Conservation (phyloP, 2,329 filamentous ascomycete species). For the Pseudocercospora cruenta region DNA sequence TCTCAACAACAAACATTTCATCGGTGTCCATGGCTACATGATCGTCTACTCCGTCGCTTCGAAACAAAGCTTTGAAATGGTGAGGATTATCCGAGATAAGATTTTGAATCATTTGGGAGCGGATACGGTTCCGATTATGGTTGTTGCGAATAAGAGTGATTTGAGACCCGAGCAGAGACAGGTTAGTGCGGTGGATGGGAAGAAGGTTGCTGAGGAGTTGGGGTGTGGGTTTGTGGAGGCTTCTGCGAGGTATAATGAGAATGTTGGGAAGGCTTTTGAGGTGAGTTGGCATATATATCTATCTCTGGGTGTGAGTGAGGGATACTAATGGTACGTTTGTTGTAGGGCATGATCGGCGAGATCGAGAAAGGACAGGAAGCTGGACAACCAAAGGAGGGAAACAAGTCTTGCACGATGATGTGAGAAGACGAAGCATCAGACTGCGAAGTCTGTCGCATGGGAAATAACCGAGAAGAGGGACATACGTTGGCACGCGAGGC, state of each 20-base stretch:
- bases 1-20: constrained; percentile 97
- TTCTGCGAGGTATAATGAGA: constrained; percentile 90
- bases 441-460: not conserved
- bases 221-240: constrained; percentile 94
- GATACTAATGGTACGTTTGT: not conserved
- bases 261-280: constrained; percentile 90
- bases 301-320: no score
- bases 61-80: constrained; percentile 95
- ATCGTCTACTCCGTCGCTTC: constrained; percentile 97
- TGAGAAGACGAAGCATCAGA: constrained; percentile 44
- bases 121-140: constrained; percentile 87
- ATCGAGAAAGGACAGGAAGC: constrained; percentile 89
- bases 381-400: constrained; percentile 78
- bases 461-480: not conserved
- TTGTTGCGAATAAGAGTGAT: constrained; percentile 97
- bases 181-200: constrained; percentile 82
- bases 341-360: constrained; percentile 77
- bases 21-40: constrained; percentile 98
- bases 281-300: no score
- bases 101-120: constrained; percentile 94
- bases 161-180: constrained; percentile 90
- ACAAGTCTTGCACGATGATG: constrained; percentile 81
- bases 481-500: not conserved
- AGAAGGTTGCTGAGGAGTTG: constrained; percentile 81
- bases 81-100: constrained; percentile 93